These are phyloP conservation scores for Secale cereale DNA, from an alignment of 176 grass and related monocot genomes.

Conservation along the genomic window DNA sequence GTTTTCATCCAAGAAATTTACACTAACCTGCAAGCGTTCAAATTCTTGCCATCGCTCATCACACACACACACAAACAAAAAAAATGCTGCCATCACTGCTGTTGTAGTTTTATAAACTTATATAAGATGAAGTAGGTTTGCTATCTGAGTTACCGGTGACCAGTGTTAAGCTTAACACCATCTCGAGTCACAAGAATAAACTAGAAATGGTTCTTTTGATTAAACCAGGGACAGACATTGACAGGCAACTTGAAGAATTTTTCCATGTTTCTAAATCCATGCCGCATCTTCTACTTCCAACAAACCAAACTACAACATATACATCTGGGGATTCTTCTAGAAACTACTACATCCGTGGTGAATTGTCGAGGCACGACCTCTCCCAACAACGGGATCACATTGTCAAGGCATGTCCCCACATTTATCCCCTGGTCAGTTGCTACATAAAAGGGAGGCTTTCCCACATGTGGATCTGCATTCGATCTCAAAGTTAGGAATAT, in stretches of 20 bases:
- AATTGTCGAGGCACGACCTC: neutral
- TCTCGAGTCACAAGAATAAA: too few relatives aligned
- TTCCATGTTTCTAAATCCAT: neutral
- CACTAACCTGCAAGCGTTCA: neutral
- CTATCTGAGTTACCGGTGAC: neutral
- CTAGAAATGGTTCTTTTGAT: neutral
- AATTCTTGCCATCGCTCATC: neutral
- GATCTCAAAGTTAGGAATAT: neutral
- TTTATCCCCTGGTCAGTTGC: constrained; percentile 8
- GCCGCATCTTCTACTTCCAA: constrained; percentile 4
- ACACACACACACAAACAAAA: neutral
- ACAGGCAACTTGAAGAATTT: neutral
- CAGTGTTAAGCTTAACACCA: neutral
- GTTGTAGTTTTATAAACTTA: neutral
- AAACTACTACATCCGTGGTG: neutral
- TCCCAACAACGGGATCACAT: neutral
- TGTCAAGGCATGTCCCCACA: constrained; percentile 19
- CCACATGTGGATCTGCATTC: constrained; percentile 21
- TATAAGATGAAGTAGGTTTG: neutral
- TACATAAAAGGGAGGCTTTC: neutral
- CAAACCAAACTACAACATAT: constrained; percentile 7
- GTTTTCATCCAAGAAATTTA: neutral
- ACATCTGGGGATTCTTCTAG: constrained; percentile 20
- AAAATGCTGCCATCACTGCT: neutral
- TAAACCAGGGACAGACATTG: neutral